Evolutionary conservation across 129 eudicot genomes (phyloP).

Genomic region (Flaveria linearis): DNA sequence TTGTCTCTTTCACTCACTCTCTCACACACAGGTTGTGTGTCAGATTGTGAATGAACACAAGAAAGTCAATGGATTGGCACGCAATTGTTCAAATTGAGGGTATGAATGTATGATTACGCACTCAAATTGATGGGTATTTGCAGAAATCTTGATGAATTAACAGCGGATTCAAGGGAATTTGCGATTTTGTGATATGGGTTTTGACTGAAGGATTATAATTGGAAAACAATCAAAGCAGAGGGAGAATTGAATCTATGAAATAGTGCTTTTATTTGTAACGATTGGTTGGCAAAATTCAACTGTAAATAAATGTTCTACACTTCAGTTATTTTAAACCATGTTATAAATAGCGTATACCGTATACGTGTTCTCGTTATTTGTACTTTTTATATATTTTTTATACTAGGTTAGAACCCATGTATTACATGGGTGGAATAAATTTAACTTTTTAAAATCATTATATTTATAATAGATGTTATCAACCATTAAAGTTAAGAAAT

Average conservation of each 20-base stretch:
- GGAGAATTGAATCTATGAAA: conserved; percentile 20
- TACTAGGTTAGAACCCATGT: too few relatives aligned
- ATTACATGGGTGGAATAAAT: too few relatives aligned
- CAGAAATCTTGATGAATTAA: not conserved
- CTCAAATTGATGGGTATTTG: not conserved
- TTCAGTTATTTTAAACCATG: not conserved
- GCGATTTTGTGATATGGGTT: conserved; percentile 1
- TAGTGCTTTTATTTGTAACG: conserved; percentile 18
- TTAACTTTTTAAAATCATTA: too few relatives aligned
- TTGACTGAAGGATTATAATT: not conserved
- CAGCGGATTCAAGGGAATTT: conserved; percentile 17
- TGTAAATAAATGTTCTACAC: not conserved
- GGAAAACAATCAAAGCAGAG: not conserved
- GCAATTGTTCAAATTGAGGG: conserved; percentile 14
- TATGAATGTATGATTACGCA: not conserved
- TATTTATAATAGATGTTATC: too few relatives aligned
- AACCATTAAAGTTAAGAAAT: too few relatives aligned
- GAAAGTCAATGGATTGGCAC: conserved; percentile 2
- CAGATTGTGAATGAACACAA: conserved; percentile 26
- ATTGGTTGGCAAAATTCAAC: conserved; percentile 15
- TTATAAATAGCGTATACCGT: too few relatives aligned
- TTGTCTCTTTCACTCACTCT: not conserved
- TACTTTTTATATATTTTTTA: too few relatives aligned
- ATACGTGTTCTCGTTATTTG: too few relatives aligned
- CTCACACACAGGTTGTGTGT: conserved; percentile 12